Percentiles rank a stretch among this genome's conserved stretches.
phyloP scores from a whole-genome alignment of 129 eudicot species.

The Pittosporum tobira region DNA sequence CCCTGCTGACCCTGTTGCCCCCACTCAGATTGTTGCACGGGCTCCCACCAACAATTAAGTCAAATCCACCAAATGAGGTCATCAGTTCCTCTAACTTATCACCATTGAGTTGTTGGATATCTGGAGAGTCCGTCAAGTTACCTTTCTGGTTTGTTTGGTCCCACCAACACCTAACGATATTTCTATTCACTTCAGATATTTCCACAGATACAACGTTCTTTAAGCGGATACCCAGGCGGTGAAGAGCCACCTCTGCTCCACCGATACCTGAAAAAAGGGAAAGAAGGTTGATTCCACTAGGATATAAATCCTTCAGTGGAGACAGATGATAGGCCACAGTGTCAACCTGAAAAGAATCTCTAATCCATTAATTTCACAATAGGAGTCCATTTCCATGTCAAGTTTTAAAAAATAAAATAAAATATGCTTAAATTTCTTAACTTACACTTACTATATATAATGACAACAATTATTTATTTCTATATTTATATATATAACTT shows the following conservation, averaged over 20 bases:
- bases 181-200: conserved; percentile 28
- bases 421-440: no score
- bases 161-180: conserved; percentile 35
- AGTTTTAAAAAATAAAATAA: no score
- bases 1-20: conserved; percentile 39
- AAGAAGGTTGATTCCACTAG: conserved; percentile 25
- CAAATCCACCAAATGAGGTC: conserved; percentile 18
- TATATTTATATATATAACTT: no score
- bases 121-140: conserved; percentile 16
- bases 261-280: no score
- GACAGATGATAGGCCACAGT: conserved; percentile 47
- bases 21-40: conserved; percentile 52
- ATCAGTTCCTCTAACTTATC: conserved; percentile 17
- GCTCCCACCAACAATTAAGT: no score
- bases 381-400: no score
- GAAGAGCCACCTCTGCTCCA: no score
- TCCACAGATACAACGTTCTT: conserved; percentile 36
- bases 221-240: conserved; percentile 31
- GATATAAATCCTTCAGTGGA: conserved; percentile 27
- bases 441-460: no score
- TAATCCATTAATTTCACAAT: no score
- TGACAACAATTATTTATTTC: no score
- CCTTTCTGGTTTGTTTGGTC: conserved; percentile 46
- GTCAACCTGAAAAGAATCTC: conserved; percentile 42
- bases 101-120: conserved; percentile 16